Conservation (phyloP, 164 flowering plant species). For the Sedum album region DNA sequence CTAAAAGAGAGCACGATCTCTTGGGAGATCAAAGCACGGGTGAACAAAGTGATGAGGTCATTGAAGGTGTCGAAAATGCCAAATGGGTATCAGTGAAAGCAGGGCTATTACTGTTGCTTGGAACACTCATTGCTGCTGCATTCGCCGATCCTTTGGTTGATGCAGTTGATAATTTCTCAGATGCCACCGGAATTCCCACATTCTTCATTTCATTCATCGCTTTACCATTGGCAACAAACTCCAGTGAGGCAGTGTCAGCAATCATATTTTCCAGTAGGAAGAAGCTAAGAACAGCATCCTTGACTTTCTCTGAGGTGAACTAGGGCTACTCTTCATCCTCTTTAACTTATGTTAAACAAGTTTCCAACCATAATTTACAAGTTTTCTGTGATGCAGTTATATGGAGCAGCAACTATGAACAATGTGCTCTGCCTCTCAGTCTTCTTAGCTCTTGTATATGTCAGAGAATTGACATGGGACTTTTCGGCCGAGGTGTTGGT, state of each 20-base stretch:
- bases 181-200: constrained; percentile 71
- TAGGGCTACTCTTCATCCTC: background rate
- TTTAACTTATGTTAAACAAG: background rate
- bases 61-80: constrained; percentile 32
- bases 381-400: constrained; percentile 30
- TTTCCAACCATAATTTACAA: background rate
- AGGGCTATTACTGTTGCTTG: constrained; percentile 44
- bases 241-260: constrained; percentile 86
- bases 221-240: constrained; percentile 83
- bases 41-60: constrained; percentile 40
- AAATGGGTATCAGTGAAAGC: constrained; percentile 45
- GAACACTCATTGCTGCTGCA: constrained; percentile 62
- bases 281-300: constrained; percentile 58
- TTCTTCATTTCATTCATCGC: constrained; percentile 88
- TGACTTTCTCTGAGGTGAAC: constrained; percentile 84
- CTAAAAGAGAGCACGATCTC: constrained; percentile 37
- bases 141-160: constrained; percentile 91
- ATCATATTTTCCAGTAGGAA: constrained; percentile 68
- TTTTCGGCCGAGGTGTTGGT: constrained; percentile 74
- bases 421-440: constrained; percentile 61
- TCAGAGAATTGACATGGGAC: constrained; percentile 63
- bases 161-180: constrained; percentile 71
- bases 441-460: constrained; percentile 57
- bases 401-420: constrained; percentile 72
- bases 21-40: constrained; percentile 25